Evolutionary conservation across 192 early-diverging fungal species (phyloP), one percentile per base, ranked within the genome.

Genomic region (Polychytrium aggregatum): DNA sequence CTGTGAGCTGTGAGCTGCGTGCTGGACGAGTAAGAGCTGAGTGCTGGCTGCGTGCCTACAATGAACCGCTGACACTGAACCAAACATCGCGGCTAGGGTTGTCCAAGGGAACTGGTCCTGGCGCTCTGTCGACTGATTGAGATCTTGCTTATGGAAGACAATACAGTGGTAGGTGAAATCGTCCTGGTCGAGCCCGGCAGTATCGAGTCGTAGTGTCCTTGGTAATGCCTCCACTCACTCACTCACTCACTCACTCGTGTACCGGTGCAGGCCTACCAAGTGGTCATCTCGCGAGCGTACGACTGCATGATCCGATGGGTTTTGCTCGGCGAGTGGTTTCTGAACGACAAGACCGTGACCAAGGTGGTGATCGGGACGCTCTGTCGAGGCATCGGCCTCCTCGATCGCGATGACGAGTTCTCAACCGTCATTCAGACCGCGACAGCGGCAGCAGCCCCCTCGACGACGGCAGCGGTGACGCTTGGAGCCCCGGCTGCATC

Each of bases 251-350:
- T 22, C 22, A 5, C n/a, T 5, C 22, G 39, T 6, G 4, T 4
- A 4, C n/a, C 17, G 16, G n/a, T 39, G 0, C 47, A 82, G 67
- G 39, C 68, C 2, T 63, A 63, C 17, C 78, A 82, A 33, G 56
- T 54, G 2, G 49, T 84, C 20, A 82, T 87, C 55, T 78, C 83
- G 0, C 62, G 62, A 56, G 79, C 82, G 0, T 87, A 84, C 48
- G 85, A 90, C 44, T 75, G 73, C 47, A 72, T 87, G 66, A 68
- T 81, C 24, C 73, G 73, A 33, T 90, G 87, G 85, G 70, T 78
- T 7, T 48, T 87, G 17, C 53, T 74, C 27, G 84, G 82, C 8
- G 67, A 83, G 29, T 88, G 86, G 86, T 86, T 90, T 33, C 60
- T 77, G 1, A 70, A 76, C 43, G 86, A 90, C 43, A 71, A 61